Conservation (phyloP, 2,329 filamentous ascomycete species). For the Fusarium sp. region DNA sequence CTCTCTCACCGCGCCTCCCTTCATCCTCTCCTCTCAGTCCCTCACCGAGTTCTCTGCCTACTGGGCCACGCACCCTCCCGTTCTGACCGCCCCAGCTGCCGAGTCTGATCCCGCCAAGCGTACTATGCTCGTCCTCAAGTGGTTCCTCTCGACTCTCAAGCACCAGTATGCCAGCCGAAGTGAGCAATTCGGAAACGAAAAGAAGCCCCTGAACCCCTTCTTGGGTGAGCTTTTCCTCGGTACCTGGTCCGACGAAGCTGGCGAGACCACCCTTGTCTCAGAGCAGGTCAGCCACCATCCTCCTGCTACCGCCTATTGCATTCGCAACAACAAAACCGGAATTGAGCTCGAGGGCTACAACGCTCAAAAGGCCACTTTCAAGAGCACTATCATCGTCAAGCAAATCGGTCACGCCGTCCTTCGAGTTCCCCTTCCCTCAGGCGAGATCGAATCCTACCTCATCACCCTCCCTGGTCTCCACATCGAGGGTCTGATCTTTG, state of each 20-base stretch:
- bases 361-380: conserved; percentile 95
- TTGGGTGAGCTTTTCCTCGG: conserved; percentile 94
- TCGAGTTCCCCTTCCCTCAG: conserved; percentile 68
- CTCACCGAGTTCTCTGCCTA: conserved; percentile 85
- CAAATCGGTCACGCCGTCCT: conserved; percentile 91
- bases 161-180: conserved; percentile 82
- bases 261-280: conserved; percentile 86
- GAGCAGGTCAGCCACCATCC: conserved; percentile 97
- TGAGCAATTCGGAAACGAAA: conserved; percentile 87
- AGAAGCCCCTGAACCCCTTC: conserved; percentile 98
- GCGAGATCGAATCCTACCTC: conserved; percentile 76
- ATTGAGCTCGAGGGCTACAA: conserved; percentile 89
- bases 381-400: conserved; percentile 93
- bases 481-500: conserved; percentile 91
- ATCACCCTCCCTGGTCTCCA: conserved; percentile 93
- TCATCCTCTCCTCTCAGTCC: conserved; percentile 82
- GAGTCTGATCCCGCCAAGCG: conserved; percentile 85
- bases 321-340: conserved; percentile 86
- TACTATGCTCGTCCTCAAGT: conserved; percentile 89
- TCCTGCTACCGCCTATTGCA: conserved; percentile 92
- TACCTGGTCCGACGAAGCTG: conserved; percentile 85
- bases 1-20: conserved; percentile 83
- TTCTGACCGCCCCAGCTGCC: conserved; percentile 84
- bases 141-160: conserved; percentile 94
- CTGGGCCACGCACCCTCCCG: conserved; percentile 80